Percentiles rank a stretch among this genome's conserved stretches.
phyloP scores from a whole-genome alignment of 2,329 filamentous ascomycete genomes.

The Bipolaris victoriae region DNA sequence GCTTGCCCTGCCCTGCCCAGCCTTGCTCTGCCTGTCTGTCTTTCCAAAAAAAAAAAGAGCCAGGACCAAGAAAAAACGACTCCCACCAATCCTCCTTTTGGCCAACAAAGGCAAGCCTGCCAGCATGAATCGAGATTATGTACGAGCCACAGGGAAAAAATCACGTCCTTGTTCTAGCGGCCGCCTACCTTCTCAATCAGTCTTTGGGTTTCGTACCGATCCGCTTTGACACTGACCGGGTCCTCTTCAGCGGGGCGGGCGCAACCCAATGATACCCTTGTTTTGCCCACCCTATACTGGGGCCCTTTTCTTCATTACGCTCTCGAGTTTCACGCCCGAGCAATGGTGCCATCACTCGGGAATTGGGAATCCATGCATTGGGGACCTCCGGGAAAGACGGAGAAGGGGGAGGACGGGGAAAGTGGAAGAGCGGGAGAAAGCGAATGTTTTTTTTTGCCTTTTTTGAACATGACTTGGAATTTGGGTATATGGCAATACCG shows the following conservation, averaged over 20 bases:
- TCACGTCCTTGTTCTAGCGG: conserved; percentile 10
- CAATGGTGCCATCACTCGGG: conserved; percentile 5
- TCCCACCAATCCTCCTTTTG: neutral
- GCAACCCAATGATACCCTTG: conserved; percentile 6
- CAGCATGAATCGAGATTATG: neutral
- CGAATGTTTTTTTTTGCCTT: neutral
- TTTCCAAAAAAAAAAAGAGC: neutral
- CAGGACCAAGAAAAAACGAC: neutral
- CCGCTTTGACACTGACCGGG: conserved; percentile 19
- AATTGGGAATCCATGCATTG: neutral
- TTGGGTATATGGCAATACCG: conserved; percentile 18
- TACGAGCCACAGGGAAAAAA: neutral
- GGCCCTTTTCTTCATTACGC: conserved; percentile 6
- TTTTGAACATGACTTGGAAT: conserved; percentile 13
- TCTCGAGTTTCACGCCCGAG: conserved; percentile 4
- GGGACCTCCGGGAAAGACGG: no score
- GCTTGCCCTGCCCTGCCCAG: neutral
- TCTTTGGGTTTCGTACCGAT: conserved; percentile 23
- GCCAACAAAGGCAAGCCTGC: neutral
- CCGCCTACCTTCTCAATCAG: conserved; percentile 5
- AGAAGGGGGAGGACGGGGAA: no score
- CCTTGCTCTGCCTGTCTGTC: neutral
- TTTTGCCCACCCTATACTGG: conserved; percentile 3
- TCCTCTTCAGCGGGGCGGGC: neutral
- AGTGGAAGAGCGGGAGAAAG: no score